Evolutionary conservation across 768 basidiomycete species (phyloP), one percentile per base, ranked within the genome.

Genomic region (Auriscalpium microsporum): DNA sequence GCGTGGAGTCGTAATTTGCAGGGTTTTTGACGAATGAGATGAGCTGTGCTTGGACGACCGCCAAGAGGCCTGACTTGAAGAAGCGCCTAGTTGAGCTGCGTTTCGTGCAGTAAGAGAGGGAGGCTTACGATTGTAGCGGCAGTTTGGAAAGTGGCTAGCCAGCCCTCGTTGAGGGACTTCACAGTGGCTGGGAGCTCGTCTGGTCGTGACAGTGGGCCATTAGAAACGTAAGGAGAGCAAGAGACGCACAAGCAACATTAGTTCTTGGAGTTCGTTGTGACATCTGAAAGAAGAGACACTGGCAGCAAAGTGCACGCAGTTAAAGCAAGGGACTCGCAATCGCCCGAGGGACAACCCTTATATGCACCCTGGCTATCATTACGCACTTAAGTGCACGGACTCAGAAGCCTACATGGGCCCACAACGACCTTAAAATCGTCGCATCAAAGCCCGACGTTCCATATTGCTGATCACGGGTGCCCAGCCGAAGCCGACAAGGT

Each of bases 171-270:
- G 42, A 59, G 34, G 10, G 58, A 57, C 33, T 59, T 59, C 37
- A 59, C 48, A 3, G 58, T 59, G 49, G 58, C 53, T 7, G 58
- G 58, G n/a, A 59, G 58, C 17, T 59, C 58, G 45, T 59, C 58
- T 59, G 5, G 23, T 23, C 13, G 28, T 21, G 17, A 42, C 48
- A 45, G 34, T 44, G 47, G 55, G 51, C 48, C 6, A 21, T 6
- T 23, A 3, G 14, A 10, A 16, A 19, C 16, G 17, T 3, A 45
- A 17, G 46, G 52, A 5, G 23, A 10, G 10, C 23, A 14, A 17
- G 4, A 11, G 14, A 58, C 58, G 16, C 9, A 59, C 58, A 59
- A 11, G 58, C 52, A 33, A 59, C 35, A 56, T 59, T 59, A 10
- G 58, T 59, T 28, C 38, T 46, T 5, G 44, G 56, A 49, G 57